Evolutionary conservation across 306 rosid species (phyloP).

Genomic region (Styphnolobium japonicum): DNA sequence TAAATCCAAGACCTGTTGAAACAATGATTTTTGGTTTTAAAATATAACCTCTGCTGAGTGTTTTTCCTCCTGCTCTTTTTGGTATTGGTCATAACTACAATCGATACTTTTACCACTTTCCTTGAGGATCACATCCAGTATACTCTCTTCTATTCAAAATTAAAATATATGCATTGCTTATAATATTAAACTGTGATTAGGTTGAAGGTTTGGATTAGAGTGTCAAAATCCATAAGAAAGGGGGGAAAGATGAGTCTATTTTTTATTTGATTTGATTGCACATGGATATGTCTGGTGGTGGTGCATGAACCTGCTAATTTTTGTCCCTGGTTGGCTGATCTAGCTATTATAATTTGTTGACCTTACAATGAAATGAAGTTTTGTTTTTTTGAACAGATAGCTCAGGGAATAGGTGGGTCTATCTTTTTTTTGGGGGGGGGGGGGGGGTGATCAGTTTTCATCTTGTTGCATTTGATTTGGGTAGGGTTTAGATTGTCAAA

Average conservation of each 20-base stretch:
- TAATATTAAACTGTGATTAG: conserved; percentile 3
- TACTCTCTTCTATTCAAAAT: not conserved
- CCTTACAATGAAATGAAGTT: not conserved
- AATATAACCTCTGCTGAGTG: conserved; percentile 17
- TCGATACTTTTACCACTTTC: not conserved
- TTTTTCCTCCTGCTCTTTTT: not conserved
- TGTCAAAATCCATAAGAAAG: not conserved
- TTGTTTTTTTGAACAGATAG: not conserved
- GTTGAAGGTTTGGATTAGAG: not conserved
- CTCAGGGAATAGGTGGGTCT: not conserved
- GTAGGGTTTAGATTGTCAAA: not conserved
- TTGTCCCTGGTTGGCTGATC: conserved; percentile 3
- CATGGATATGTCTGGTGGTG: not conserved
- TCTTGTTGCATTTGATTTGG: not conserved
- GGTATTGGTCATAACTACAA: not conserved
- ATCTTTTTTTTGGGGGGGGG: not conserved
- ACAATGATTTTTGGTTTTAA: conserved; percentile 4
- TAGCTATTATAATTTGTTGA: not conserved
- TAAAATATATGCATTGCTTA: not conserved
- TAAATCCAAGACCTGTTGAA: conserved; percentile 22
- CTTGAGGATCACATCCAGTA: not conserved
- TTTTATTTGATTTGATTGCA: not conserved
- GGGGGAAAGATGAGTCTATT: not conserved
- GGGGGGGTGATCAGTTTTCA: not conserved
- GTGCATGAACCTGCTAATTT: not conserved